Evolutionary conservation across 2,329 filamentous ascomycete genomes (phyloP).

Genomic region (Sclerotinia minor): DNA sequence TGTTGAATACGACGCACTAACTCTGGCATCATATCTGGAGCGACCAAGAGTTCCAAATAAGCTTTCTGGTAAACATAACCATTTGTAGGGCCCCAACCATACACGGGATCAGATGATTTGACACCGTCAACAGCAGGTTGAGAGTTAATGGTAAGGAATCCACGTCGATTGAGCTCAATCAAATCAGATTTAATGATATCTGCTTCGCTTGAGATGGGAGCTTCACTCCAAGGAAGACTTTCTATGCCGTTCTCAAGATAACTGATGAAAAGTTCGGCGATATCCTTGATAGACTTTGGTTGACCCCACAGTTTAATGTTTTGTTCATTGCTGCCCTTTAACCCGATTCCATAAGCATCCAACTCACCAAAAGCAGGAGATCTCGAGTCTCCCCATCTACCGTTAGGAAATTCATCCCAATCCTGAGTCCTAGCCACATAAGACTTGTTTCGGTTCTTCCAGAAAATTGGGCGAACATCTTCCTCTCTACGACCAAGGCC

Average conservation of each 20-base stretch:
- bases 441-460: conserved; percentile 94
- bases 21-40: conserved; percentile 74
- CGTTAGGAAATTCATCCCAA: conserved; percentile 99
- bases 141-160: conserved; percentile 93
- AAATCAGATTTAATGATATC: conserved; percentile 75
- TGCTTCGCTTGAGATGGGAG: conserved; percentile 79
- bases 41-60: conserved; percentile 88
- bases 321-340: conserved; percentile 93
- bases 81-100: conserved; percentile 92
- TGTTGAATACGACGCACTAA: conserved; percentile 75
- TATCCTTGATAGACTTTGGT: conserved; percentile 74
- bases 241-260: conserved; percentile 82
- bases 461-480: conserved; percentile 97
- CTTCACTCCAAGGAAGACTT: conserved; percentile 90
- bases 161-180: conserved; percentile 78
- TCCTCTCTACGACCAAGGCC: conserved; percentile 85
- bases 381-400: conserved; percentile 94
- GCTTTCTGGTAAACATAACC: conserved; percentile 99
- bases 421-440: conserved; percentile 95
- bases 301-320: conserved; percentile 95
- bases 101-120: conserved; percentile 80
- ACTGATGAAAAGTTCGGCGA: conserved; percentile 78
- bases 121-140: conserved; percentile 92
- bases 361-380: conserved; percentile 95
- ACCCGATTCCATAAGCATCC: conserved; percentile 88